Percentiles rank a stretch among this genome's conserved stretches.
These are phyloP conservation scores for Sorghum bicolor DNA, from an alignment of 176 grass and related monocot species.

Conservation along the genomic window Sorghum_bicolor_NCBIv3 NC_012879.2:5029501-5030000, in stretches of 20 bases:
- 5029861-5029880: constrained; percentile 74
- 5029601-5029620: constrained; percentile 60
- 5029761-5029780: constrained; percentile 59
- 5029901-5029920: constrained; percentile 59
- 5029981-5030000: constrained; percentile 64
- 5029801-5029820: constrained; percentile 58
- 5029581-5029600: constrained; percentile 79
- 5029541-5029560: constrained; percentile 67
- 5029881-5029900: constrained; percentile 76
- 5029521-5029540: constrained; percentile 78
- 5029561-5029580: constrained; percentile 76
- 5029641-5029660: neutral
- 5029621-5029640: constrained; percentile 31
- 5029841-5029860: constrained; percentile 48
- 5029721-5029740: constrained; percentile 79
- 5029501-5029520: constrained; percentile 84
- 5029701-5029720: constrained; percentile 59
- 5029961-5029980: constrained; percentile 77
- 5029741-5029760: constrained; percentile 90
- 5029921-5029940: constrained; percentile 78
- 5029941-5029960: constrained; percentile 83
- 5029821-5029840: constrained; percentile 70
- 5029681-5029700: constrained; percentile 10
- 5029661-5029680: constrained; percentile 8
- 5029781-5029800: constrained; percentile 93